Conservation (phyloP, 2,329 filamentous ascomycete species). For the Aspergillus sp. region DNA sequence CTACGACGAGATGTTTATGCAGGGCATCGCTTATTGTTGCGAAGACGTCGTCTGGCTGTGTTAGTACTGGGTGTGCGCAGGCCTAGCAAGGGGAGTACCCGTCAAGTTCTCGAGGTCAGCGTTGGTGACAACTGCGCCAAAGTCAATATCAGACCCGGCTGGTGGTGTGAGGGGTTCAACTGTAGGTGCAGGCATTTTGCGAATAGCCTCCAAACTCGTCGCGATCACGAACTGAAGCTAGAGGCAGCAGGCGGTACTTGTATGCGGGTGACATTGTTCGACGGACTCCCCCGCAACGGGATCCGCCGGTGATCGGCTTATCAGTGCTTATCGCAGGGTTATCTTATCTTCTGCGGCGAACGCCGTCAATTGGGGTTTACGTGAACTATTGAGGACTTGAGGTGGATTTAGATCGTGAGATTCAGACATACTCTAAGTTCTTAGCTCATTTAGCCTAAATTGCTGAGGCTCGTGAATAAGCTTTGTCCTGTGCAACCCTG, state of each 20-base stretch:
- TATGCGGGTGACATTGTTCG: background rate
- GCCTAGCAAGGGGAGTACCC: conserved; percentile 43
- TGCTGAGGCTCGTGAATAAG: no score
- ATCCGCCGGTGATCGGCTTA: background rate
- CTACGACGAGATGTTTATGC: conserved; percentile 67
- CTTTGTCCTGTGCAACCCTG: no score
- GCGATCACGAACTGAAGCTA: background rate
- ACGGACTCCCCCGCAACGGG: background rate
- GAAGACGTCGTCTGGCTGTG: conserved; percentile 60
- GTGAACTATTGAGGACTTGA: no score
- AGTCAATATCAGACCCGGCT: conserved; percentile 48
- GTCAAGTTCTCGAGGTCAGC: conserved; percentile 62
- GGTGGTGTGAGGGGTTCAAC: conserved; percentile 26
- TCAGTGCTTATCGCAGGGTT: background rate
- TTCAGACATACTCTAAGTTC: no score
- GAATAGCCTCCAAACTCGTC: background rate
- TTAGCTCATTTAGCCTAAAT: background rate
- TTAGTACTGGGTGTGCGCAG: conserved; percentile 2
- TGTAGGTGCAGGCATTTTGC: conserved; percentile 3
- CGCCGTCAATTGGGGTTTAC: background rate
- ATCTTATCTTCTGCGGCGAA: background rate
- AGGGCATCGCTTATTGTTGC: conserved; percentile 62
- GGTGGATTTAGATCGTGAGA: no score
- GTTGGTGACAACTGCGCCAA: conserved; percentile 61
- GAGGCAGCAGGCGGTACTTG: background rate